phyloP scores from a whole-genome alignment of 2,329 filamentous ascomycete genomes.

The Moelleriella libera region DNA sequence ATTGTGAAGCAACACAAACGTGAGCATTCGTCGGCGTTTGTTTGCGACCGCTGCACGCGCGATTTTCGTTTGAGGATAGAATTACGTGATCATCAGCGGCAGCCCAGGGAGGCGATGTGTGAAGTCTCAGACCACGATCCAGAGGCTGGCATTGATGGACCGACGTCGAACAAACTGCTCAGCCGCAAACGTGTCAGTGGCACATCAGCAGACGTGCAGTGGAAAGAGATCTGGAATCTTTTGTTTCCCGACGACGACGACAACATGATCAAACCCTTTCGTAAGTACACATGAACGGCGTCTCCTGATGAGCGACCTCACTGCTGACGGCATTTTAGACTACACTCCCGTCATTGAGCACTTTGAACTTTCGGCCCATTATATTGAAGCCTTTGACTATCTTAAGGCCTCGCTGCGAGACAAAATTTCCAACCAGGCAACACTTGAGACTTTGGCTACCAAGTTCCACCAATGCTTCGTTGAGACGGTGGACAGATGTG shows the following conservation, averaged over 20 bases:
- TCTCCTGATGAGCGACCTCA: not conserved
- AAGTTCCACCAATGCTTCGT: conserved; percentile 26
- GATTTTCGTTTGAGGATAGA: conserved; percentile 23
- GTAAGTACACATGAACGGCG: conserved; percentile 8
- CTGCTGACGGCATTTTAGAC: conserved; percentile 10
- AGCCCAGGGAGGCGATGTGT: conserved; percentile 26
- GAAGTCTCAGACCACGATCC: conserved; percentile 25
- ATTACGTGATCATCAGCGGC: conserved; percentile 22
- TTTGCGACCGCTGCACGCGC: conserved; percentile 25
- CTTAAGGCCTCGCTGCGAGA: conserved; percentile 19
- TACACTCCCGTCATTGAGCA: conserved; percentile 27
- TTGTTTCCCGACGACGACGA: conserved; percentile 26
- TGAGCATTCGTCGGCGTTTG: conserved; percentile 23
- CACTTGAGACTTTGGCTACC: conserved; percentile 22
- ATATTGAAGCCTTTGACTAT: conserved; percentile 17
- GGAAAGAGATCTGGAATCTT: conserved; percentile 27
- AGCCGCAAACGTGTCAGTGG: conserved; percentile 24
- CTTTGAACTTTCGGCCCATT: conserved; percentile 21
- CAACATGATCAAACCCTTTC: conserved; percentile 13
- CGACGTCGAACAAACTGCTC: conserved; percentile 23
- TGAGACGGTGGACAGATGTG: conserved; percentile 22
- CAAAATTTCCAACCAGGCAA: conserved; percentile 22
- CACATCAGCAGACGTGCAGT: conserved; percentile 21
- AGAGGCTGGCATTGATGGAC: conserved; percentile 24
- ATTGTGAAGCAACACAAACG: conserved; percentile 29